Evolutionary conservation across 2,329 filamentous ascomycete species (phyloP), one percentile per base, ranked within the genome.

Genomic region (Amylocarpus encephaloides): DNA sequence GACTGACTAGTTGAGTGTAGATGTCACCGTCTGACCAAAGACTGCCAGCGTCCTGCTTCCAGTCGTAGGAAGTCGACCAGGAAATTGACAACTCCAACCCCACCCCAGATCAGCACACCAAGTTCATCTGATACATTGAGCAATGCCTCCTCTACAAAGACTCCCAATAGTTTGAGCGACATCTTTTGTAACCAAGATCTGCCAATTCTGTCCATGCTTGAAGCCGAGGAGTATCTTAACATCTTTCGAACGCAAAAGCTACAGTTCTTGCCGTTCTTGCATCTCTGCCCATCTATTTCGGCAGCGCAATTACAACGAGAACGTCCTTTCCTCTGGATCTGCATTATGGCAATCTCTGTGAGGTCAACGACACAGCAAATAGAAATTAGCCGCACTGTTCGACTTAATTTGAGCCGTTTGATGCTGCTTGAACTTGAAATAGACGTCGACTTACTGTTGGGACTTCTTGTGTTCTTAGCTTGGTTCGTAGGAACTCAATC

Each of bases 371-470:
- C 65, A 2, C 67, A 70, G 46, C 73, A 77, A 49, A 44, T 64
- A 0, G 61, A 63, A 1, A 58, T 76, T 33, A 66, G 67, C 33
- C 69, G 70, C 2, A 68, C 66, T 15, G 64, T 75, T 5, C 72
- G 72, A 38, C 66, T 70, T 40, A 67, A 73, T 22, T 46, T 79
- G 12, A 69, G 73, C 0, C 66, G 71, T n/a, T 70, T 69, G 49
- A 64, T 78, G 22, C 57, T 80, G 6, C 51, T 77, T 11, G 68
- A 74, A 9, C 65, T 70, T n/a, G 75, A 79, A 49, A 70, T 72
- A 45, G 71, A 62, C 43, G 64, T 80, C 35, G 79, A 82, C 54
- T 54, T 80, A 10, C 64, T 82, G 1, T 66, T 76, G 10, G 77
- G 77, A 0, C 51, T 80, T 3, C 58, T 82, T 13, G 26, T 22